Evolutionary conservation across 2,329 filamentous ascomycete genomes (phyloP).

Genomic region (Cladosporium colombiae): DNA sequence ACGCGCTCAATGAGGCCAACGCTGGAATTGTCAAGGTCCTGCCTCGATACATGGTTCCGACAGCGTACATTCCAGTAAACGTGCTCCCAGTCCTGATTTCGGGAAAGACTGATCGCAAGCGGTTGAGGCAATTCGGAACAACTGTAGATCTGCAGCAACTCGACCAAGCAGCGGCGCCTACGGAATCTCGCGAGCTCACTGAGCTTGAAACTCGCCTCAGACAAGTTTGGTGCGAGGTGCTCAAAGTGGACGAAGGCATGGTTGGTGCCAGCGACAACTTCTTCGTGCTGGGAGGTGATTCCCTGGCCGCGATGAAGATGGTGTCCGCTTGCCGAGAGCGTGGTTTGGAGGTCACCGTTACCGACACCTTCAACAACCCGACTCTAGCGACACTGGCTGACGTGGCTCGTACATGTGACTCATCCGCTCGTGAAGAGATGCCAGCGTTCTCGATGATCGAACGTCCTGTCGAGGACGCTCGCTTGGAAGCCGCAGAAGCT

Average conservation of each 20-base stretch:
- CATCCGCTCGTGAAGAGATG: conserved; percentile 14
- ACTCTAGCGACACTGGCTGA: conserved; percentile 17
- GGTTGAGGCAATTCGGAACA: conserved; percentile 30
- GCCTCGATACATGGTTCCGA: conserved; percentile 44
- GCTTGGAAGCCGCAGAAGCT: conserved; percentile 1
- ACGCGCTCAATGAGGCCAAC: conserved; percentile 11
- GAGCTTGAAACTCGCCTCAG: conserved; percentile 7
- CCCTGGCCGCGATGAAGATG: conserved; percentile 62
- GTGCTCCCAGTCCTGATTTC: conserved; percentile 49
- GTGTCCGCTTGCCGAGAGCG: conserved; percentile 46
- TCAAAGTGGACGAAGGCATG: conserved; percentile 8
- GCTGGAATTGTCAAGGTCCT: conserved; percentile 23
- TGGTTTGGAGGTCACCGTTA: conserved; percentile 47
- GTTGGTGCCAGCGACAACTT: conserved; percentile 54
- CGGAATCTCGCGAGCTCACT: conserved; percentile 4
- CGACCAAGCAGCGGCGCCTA: conserved; percentile 8
- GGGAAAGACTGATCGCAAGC: conserved; percentile 42
- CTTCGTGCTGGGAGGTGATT: conserved; percentile 63
- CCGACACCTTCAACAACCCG: conserved; percentile 44
- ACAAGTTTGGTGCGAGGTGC: conserved; percentile 8
- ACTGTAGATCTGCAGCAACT: conserved; percentile 26
- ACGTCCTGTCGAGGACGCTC: conserved; percentile 13
- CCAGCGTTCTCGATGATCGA: conserved; percentile 8
- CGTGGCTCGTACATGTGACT: conserved; percentile 9
- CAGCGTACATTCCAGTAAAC: conserved; percentile 47